Conservation (phyloP, 306 rosid species). For the Quillaja saponaria region DNA sequence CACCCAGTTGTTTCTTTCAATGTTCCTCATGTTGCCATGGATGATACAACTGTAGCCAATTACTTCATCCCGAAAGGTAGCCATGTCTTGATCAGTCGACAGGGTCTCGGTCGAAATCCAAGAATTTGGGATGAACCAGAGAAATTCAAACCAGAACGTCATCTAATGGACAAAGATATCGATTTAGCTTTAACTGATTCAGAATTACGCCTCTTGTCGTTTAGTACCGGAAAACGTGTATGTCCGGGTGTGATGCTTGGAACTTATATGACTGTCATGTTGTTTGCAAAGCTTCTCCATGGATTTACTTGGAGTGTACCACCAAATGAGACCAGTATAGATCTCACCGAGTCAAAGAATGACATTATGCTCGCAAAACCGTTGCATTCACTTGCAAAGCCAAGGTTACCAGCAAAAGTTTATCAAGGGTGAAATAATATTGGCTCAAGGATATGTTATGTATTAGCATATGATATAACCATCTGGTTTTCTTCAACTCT, state of each 20-base stretch:
- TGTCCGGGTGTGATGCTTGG: conserved; percentile 44
- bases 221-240: conserved; percentile 43
- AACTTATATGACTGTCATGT: conserved; percentile 39
- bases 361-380: too few species aligned
- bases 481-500: too few species aligned
- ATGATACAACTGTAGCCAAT: conserved; percentile 26
- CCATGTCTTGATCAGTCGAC: conserved; percentile 40
- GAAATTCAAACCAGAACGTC: conserved; percentile 43
- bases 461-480: too few species aligned
- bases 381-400: too few species aligned
- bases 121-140: conserved; percentile 37
- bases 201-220: conserved; percentile 31
- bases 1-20: conserved; percentile 47
- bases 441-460: too few species aligned
- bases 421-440: too few species aligned
- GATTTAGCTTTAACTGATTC: conserved; percentile 23
- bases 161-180: not conserved
- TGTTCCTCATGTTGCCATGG: conserved; percentile 38
- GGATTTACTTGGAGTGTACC: conserved; percentile 45
- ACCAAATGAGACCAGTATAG: not conserved
- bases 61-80: conserved; percentile 55
- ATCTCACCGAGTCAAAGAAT: too few species aligned
- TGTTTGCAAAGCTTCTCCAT: conserved; percentile 47
- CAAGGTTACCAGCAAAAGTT: too few species aligned
- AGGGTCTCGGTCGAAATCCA: conserved; percentile 35